phyloP scores from a whole-genome alignment of 139 green algal genomes.

The Spirogloea muscicola region DNA sequence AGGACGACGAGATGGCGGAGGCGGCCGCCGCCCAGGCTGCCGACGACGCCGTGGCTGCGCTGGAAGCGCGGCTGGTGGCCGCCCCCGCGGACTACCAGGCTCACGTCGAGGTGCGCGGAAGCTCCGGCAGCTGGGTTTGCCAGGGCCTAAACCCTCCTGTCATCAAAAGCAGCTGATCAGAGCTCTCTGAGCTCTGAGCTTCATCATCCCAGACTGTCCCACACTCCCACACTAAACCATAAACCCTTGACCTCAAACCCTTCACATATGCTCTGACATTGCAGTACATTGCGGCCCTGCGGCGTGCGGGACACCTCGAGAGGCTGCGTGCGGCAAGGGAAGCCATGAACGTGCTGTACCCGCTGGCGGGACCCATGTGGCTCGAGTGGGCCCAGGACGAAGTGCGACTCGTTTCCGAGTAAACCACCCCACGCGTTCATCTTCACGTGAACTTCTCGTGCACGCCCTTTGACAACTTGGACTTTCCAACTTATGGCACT shows the following conservation, averaged over 20 bases:
- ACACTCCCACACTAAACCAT: background rate
- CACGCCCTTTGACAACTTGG: background rate
- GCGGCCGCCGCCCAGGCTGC: constrained; percentile 15
- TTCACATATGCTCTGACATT: background rate
- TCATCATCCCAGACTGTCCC: background rate
- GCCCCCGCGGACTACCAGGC: constrained; percentile 17
- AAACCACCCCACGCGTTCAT: background rate
- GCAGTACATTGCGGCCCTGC: constrained; percentile 24
- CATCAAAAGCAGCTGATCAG: background rate
- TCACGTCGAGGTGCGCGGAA: constrained; percentile 25
- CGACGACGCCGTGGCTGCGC: background rate
- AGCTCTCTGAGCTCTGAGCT: background rate
- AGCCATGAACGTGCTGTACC: constrained; percentile 28
- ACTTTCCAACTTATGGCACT: background rate
- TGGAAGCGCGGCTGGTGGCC: constrained; percentile 11
- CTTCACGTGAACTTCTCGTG: background rate
- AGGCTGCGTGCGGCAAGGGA: constrained; percentile 21
- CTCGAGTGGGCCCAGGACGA: constrained; percentile 42
- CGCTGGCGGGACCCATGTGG: constrained; percentile 44
- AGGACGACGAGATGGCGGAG: constrained; percentile 24
- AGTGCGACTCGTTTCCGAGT: constrained; percentile 16
- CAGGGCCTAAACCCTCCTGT: too few relatives aligned
- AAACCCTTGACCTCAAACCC: background rate
- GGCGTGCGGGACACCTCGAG: constrained; percentile 20
- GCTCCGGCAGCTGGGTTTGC: background rate